Percentiles rank a stretch among this genome's conserved stretches.
phyloP scores from a whole-genome alignment of 768 basidiomycete genomes.

The Multifurca ochricompacta region DNA sequence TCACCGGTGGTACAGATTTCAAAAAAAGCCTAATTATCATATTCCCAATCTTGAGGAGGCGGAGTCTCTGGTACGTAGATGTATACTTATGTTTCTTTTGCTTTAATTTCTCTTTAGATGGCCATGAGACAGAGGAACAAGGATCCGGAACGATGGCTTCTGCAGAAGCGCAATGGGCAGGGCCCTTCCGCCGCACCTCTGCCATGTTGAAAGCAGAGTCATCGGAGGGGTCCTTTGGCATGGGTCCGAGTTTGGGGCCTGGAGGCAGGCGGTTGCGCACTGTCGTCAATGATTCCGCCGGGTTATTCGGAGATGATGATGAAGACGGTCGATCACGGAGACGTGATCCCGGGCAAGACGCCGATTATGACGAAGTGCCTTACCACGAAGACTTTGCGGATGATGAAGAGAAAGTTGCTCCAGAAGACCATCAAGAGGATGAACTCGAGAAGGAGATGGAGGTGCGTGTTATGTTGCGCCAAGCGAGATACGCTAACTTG shows the following conservation, averaged over 20 bases:
- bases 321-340: conserved; percentile 41
- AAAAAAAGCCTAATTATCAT: conserved; percentile 72
- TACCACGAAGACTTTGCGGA: conserved; percentile 84
- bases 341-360: conserved; percentile 64
- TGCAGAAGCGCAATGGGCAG: conserved; percentile 54
- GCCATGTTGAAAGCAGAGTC: conserved; percentile 63
- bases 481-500: conserved; percentile 11
- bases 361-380: conserved; percentile 73
- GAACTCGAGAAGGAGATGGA: conserved; percentile 71
- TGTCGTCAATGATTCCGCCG: conserved; percentile 58
- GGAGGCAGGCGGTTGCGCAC: conserved; percentile 59
- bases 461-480: conserved; percentile 33
- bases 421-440: conserved; percentile 69
- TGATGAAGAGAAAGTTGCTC: conserved; percentile 69
- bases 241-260: conserved; percentile 54
- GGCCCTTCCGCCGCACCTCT: conserved; percentile 53
- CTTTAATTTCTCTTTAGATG: conserved; percentile 30
- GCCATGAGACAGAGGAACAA: conserved; percentile 62
- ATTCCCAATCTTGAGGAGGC: conserved; percentile 59
- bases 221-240: conserved; percentile 37
- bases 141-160: conserved; percentile 62
- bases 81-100: conserved; percentile 22
- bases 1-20: conserved; percentile 89
- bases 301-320: conserved; percentile 58
- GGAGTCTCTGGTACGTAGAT: conserved; percentile 53